These are phyloP conservation scores for Candida xiaguanensis DNA, from an alignment of 805 yeast genomes.

Conservation along the genomic window DNA sequence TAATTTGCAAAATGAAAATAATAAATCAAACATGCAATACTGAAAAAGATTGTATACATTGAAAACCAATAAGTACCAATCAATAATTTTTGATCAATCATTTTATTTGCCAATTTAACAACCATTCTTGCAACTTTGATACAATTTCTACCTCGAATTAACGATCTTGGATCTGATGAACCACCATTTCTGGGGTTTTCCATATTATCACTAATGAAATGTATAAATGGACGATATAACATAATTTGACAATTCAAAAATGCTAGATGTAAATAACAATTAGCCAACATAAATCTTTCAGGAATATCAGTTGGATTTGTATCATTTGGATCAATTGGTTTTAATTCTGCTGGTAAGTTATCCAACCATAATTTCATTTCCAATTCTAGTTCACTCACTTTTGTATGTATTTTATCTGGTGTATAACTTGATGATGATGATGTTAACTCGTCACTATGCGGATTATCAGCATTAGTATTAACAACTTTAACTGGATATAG, in stretches of 20 bases:
- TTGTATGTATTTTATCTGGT: constrained; percentile 36
- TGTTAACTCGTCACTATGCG: constrained; percentile 6
- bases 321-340: constrained; percentile 61
- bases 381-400: constrained; percentile 60
- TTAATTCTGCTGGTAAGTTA: constrained; percentile 63
- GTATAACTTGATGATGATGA: constrained; percentile 13
- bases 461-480: constrained; percentile 8
- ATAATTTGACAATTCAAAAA: constrained; percentile 76
- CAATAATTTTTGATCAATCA: constrained; percentile 67
- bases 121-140: constrained; percentile 80
- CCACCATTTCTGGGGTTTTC: constrained; percentile 14
- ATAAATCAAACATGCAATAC: constrained; percentile 81
- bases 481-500: constrained; percentile 67
- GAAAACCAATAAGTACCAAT: constrained; percentile 92
- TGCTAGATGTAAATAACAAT: constrained; percentile 66
- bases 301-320: constrained; percentile 28
- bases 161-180: constrained; percentile 52
- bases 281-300: constrained; percentile 64
- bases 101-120: constrained; percentile 73
- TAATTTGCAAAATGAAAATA: constrained; percentile 63
- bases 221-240: constrained; percentile 84
- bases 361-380: constrained; percentile 72
- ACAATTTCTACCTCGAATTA: constrained; percentile 76
- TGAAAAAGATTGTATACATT: constrained; percentile 82
- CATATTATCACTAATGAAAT: constrained; percentile 62